Percentiles rank a stretch among this genome's conserved stretches.
phyloP scores from a whole-genome alignment of 306 rosid genomes.

The Lupinus albus region DNA sequence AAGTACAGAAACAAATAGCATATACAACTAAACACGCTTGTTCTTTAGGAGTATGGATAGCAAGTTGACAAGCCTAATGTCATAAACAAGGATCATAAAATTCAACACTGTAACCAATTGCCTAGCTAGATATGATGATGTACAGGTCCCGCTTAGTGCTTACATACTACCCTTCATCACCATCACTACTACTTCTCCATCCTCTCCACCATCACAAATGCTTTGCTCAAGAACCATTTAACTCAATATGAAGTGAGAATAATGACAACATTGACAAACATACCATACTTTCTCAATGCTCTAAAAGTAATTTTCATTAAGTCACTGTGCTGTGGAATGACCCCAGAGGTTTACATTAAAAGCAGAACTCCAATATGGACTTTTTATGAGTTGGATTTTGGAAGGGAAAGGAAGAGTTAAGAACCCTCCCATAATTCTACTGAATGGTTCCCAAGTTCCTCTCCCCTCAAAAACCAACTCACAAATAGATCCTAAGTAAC shows the following conservation, averaged over 20 bases:
- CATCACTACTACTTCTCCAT: background rate
- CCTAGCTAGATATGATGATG: background rate
- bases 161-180: background rate
- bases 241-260: slow-evolving; percentile 12
- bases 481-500: too few relatives aligned
- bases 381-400: background rate
- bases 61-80: background rate
- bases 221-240: slow-evolving; percentile 6
- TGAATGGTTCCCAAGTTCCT: too few relatives aligned
- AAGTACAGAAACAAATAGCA: background rate
- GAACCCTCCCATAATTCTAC: too few relatives aligned
- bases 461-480: too few relatives aligned
- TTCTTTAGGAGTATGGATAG: background rate
- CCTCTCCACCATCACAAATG: slow-evolving; percentile 2
- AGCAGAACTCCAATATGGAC: slow-evolving; percentile 19
- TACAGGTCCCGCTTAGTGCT: background rate
- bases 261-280: slow-evolving; percentile 7
- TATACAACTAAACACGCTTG: background rate
- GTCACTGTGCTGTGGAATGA: slow-evolving; percentile 22
- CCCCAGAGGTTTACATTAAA: slow-evolving; percentile 24
- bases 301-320: slow-evolving; percentile 10
- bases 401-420: too few relatives aligned
- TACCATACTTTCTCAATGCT: slow-evolving; percentile 20
- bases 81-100: background rate
- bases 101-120: background rate